Base-by-base conservation (phyloP, 345 rosid species). In the Cardamine resedifolia region DNA sequence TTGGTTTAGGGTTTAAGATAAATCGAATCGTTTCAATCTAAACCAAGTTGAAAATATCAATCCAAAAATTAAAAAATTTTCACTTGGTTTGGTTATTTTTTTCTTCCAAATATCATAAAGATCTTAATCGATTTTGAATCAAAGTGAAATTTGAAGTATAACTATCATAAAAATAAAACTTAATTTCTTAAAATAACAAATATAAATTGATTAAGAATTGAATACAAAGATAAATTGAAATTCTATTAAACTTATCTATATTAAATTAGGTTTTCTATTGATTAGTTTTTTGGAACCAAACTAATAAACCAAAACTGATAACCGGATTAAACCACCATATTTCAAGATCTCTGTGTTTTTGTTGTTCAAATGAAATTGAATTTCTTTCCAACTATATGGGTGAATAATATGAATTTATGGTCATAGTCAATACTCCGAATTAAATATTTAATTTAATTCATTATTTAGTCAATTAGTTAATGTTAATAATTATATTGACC, bases 401-500 rank as follows among this genome's bases (percentile, higher is more conserved):
- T 44, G 20, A n/a, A 44, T 6, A 44, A n/a, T 44, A n/a, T 27
- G 19, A 52, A 41, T 16, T 53, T 20, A 5, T 39, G 9, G 62
- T 39, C 41, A 0, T 26, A 27, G 64, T 68, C 64, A 68, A 68
- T 19, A 56, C 4, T 3, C 0, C 5, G 2, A 38, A 52, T 24
- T 66, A 24, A 34, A 21, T 4, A 23, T 64, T 11, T 31, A 19
- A 26, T 47, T 31, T 0, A 19, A 26, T 47, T 31, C 0, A 14
- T 33, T n/a, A 2, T 23, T 24, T 12, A 7, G 2, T 23, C 50
- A 34, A 34, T 18, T 45, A 45, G 6, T 31, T 31, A 64, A 48
- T 66, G 38, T 38, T 66, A 51, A 52, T 36, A 24, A 24, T 51
- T 66, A 23, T 24, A 10, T 52, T 24, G 71, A 66, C 49, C 16